Percentiles rank a stretch among this genome's conserved stretches.
Evolutionary conservation across 208 protist species (phyloP).

Genomic region (Leishmania aethiopica): DNA sequence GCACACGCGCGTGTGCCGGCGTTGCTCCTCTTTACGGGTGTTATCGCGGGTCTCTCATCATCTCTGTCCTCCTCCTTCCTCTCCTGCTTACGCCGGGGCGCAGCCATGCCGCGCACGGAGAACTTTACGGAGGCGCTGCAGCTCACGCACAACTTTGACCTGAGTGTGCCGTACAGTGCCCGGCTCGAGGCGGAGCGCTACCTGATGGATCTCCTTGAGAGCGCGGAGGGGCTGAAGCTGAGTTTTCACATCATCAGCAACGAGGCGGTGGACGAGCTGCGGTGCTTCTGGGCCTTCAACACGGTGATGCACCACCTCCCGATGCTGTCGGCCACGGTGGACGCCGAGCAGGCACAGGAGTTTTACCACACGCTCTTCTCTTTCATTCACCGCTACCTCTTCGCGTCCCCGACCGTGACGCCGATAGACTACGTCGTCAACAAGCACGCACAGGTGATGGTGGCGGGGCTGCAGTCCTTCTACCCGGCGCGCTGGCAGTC

Average conservation of each 20-base stretch:
- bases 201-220: constrained; percentile 64
- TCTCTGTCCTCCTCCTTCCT: not conserved
- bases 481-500: constrained; percentile 64
- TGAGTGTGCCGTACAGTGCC: constrained; percentile 32
- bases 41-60: not conserved
- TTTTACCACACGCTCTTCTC: constrained; percentile 71
- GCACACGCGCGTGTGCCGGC: not conserved
- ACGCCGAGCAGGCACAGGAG: constrained; percentile 48
- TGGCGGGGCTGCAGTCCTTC: constrained; percentile 65
- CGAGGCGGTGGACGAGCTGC: constrained; percentile 56
- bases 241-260: constrained; percentile 75
- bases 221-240: constrained; percentile 65
- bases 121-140: constrained; percentile 68
- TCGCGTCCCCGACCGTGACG: constrained; percentile 16
- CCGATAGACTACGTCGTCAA: constrained; percentile 71
- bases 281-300: constrained; percentile 87
- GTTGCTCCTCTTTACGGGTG: not conserved
- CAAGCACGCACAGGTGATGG: constrained; percentile 88
- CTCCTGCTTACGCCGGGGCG: not conserved
- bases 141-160: constrained; percentile 58
- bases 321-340: constrained; percentile 32
- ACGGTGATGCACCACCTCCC: constrained; percentile 77
- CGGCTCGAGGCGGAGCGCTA: constrained; percentile 71
- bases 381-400: constrained; percentile 65
- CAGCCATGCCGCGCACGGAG: constrained; percentile 34